Percentiles rank a stretch among this genome's conserved stretches.
phyloP scores from a whole-genome alignment of 176 grass and related monocot genomes.

The Avena sativa region DNA sequence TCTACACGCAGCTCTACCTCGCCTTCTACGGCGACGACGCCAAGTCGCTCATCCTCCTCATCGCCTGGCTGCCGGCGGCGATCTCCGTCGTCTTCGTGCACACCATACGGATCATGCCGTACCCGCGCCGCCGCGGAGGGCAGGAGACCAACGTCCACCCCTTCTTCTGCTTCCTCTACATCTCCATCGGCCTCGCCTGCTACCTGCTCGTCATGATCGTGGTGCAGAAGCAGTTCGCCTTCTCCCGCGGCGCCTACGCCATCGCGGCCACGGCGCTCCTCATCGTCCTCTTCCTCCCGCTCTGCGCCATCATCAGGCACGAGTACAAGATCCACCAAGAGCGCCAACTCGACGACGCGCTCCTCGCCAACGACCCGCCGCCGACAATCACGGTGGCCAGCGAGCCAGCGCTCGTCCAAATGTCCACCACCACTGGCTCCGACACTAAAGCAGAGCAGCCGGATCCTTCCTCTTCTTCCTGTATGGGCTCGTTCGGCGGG shows the following conservation, averaged over 20 bases:
- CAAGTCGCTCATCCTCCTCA: conserved; percentile 42
- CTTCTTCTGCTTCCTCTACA: conserved; percentile 45
- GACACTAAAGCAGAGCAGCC: not conserved
- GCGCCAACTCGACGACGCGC: not conserved
- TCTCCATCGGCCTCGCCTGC: conserved; percentile 31
- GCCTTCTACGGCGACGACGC: conserved; percentile 61
- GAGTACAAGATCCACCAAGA: conserved; percentile 27
- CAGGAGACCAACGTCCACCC: conserved; percentile 17
- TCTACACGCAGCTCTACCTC: conserved; percentile 81
- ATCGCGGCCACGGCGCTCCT: conserved; percentile 12
- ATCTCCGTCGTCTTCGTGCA: conserved; percentile 38
- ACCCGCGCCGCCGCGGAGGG: conserved; percentile 2
- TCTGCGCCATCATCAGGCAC: conserved; percentile 26
- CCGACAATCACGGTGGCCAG: not conserved
- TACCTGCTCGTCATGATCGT: conserved; percentile 44
- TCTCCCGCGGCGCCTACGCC: conserved; percentile 31
- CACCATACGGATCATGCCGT: conserved; percentile 52
- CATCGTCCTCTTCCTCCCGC: conserved; percentile 13
- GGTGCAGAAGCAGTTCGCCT: conserved; percentile 29
- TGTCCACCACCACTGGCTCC: not conserved
- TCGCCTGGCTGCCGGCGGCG: conserved; percentile 51
- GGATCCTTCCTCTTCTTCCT: not conserved
- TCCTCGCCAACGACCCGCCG: not conserved
- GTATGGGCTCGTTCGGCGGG: not conserved
- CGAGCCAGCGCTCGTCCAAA: not conserved